Evolutionary conservation across 2,329 filamentous ascomycete genomes (phyloP).

Genomic region (Calonectria pseudoreteaudii): DNA sequence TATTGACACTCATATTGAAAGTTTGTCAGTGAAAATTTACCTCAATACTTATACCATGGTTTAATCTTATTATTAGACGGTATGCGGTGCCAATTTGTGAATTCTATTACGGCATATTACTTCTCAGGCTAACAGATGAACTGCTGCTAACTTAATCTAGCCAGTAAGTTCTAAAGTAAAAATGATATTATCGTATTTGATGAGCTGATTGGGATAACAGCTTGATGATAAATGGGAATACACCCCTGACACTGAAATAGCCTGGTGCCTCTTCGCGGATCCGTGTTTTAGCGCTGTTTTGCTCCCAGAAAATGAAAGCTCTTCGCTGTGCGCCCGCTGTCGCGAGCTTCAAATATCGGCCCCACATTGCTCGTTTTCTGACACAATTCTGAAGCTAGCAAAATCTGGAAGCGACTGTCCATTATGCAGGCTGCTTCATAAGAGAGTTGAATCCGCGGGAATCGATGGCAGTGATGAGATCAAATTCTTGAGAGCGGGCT

Average conservation of each 20-base stretch:
- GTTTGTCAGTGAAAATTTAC: not conserved
- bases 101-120: not conserved
- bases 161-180: not conserved
- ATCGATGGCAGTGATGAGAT: not conserved
- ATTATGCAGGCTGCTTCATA: not conserved
- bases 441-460: no score
- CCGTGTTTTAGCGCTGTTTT: not conserved
- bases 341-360: not conserved
- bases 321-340: not conserved
- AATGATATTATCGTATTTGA: rapidly evolving
- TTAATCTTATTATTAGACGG: not conserved
- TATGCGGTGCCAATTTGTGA: not conserved
- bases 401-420: not conserved
- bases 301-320: rapidly evolving
- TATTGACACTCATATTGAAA: not conserved
- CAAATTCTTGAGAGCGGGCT: not conserved
- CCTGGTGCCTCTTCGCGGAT: not conserved
- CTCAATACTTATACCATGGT: no score
- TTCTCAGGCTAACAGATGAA: no score
- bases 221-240: not conserved
- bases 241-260: not conserved
- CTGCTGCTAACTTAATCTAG: not conserved
- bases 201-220: not conserved
- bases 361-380: not conserved
- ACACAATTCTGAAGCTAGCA: not conserved